Conservation (phyloP, 805 yeast genomes). For the Yarrowia bubula region DNA sequence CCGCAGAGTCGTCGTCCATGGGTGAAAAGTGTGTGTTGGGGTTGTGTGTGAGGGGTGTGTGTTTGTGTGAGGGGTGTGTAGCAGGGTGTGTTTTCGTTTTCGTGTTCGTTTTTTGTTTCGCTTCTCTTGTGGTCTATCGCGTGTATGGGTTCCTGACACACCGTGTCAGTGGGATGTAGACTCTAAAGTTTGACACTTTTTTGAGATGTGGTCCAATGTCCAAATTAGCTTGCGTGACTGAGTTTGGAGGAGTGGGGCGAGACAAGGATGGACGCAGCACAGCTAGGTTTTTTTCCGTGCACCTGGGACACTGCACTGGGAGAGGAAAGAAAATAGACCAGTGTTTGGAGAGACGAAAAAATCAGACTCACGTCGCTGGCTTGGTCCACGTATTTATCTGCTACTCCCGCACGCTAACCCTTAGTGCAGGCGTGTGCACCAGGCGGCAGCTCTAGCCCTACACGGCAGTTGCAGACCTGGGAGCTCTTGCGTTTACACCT, state of each 20-base stretch:
- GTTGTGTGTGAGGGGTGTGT: neutral
- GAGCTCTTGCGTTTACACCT: too few species aligned
- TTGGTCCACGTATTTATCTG: neutral
- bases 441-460: neutral
- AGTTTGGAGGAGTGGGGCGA: slow-evolving; percentile 22
- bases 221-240: slow-evolving; percentile 24
- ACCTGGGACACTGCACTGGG: too few species aligned
- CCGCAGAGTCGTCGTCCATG: slow-evolving; percentile 25
- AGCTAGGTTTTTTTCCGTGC: too few species aligned
- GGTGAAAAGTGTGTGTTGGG: neutral
- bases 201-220: slow-evolving; percentile 25
- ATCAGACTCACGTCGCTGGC: too few species aligned
- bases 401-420: neutral
- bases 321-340: too few species aligned
- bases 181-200: slow-evolving; percentile 23
- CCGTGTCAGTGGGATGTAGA: slow-evolving; percentile 22
- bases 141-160: neutral
- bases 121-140: too few species aligned
- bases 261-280: neutral
- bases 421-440: neutral
- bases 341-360: too few species aligned
- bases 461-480: neutral
- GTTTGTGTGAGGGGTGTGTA: neutral
- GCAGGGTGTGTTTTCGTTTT: neutral
- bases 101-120: too few species aligned